Conservation (phyloP, 2,329 filamentous ascomycete species). For the Aspergillus versicolor region DNA sequence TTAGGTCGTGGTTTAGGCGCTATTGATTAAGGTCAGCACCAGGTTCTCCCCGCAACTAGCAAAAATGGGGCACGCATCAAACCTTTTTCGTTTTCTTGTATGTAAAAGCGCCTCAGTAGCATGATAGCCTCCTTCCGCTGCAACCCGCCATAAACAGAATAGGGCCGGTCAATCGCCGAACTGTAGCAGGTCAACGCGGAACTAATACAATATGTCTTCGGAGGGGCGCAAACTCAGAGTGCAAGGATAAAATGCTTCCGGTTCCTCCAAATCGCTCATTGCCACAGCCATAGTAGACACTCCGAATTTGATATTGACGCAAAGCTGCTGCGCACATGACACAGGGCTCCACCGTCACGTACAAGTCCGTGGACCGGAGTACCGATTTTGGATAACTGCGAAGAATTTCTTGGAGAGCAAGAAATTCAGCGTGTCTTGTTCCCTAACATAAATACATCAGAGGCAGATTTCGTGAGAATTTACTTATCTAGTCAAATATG, state of each 20-base stretch:
- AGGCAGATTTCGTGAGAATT: background rate
- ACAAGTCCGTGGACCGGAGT: constrained; percentile 74
- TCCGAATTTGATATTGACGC: constrained; percentile 80
- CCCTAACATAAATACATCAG: constrained; percentile 55
- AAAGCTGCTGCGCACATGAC: constrained; percentile 97
- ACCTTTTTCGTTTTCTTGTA: constrained; percentile 96
- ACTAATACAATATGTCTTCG: background rate
- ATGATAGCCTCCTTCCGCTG: constrained; percentile 91
- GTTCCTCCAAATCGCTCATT: constrained; percentile 98
- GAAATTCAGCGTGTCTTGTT: constrained; percentile 92
- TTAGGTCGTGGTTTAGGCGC: constrained; percentile 65
- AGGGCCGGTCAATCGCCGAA: constrained; percentile 72
- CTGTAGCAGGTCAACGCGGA: constrained; percentile 39
- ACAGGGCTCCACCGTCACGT: constrained; percentile 97
- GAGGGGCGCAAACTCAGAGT: constrained; percentile 57
- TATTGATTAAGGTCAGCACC: constrained; percentile 26
- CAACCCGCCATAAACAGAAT: constrained; percentile 81
- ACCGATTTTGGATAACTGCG: constrained; percentile 65
- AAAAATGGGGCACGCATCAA: constrained; percentile 24
- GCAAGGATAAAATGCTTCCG: constrained; percentile 86
- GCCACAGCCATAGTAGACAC: constrained; percentile 90
- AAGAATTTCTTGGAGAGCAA: constrained; percentile 72
- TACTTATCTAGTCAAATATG: background rate
- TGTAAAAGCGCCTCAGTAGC: constrained; percentile 88
- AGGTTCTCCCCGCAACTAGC: background rate